Evolutionary conservation across 2,329 filamentous ascomycete species (phyloP).

Genomic region (Trichophyton schoenleinii): DNA sequence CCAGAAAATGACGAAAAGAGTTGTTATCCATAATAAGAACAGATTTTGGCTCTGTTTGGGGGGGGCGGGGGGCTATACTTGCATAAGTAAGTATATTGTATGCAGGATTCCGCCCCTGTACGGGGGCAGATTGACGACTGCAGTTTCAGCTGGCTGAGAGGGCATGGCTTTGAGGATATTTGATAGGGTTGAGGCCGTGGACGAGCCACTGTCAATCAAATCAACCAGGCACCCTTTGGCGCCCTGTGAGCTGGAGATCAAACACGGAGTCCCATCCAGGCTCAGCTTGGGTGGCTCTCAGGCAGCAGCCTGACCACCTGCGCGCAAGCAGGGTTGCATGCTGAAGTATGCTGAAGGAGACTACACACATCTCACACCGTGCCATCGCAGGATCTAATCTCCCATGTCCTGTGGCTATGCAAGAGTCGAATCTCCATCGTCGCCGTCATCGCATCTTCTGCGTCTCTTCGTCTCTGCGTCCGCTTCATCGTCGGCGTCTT

Average conservation of each 20-base stretch:
- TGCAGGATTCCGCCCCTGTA: neutral
- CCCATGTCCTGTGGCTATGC: neutral
- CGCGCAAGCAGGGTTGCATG: neutral
- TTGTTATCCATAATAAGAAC: slow-evolving; percentile 21
- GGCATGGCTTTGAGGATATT: no score
- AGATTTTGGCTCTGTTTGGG: slow-evolving; percentile 18
- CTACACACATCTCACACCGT: neutral
- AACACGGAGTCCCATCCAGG: neutral
- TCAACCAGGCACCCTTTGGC: neutral
- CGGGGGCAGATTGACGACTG: neutral
- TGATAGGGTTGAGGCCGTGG: no score
- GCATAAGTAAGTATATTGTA: neutral
- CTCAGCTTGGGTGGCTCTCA: neutral
- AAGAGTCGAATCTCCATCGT: neutral
- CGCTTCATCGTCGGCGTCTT: neutral
- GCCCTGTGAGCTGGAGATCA: neutral
- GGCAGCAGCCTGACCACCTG: neutral
- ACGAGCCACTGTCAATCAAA: no score
- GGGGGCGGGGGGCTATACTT: neutral
- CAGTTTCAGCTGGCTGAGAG: neutral
- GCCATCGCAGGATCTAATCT: neutral
- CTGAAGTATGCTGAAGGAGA: no score
- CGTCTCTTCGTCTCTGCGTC: no score
- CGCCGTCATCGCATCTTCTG: neutral
- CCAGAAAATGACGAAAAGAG: slow-evolving; percentile 10